These are phyloP conservation scores for Aspergillus fijiensis DNA, from an alignment of 2,329 filamentous ascomycete species.

Conservation along the genomic window DNA sequence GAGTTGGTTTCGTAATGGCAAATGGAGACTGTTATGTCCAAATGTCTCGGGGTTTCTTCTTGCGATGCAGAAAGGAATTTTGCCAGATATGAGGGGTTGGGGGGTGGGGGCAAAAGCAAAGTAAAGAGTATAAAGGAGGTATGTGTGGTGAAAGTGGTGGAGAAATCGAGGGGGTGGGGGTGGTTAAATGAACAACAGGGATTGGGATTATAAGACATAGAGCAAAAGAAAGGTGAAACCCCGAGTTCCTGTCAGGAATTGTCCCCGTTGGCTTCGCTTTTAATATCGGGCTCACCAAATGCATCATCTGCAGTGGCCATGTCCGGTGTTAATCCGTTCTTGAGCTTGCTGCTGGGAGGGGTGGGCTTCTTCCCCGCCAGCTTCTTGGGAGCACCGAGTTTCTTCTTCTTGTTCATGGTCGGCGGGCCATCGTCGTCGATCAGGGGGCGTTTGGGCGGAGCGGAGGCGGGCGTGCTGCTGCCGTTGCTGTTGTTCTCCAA, in stretches of 20 bases:
- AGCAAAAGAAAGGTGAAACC: too few species aligned
- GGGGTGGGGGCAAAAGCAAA: background rate
- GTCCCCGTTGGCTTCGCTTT: constrained; percentile 37
- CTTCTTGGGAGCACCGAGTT: constrained; percentile 41
- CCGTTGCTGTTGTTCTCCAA: constrained; percentile 46
- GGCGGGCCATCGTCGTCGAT: constrained; percentile 46
- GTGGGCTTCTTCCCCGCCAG: constrained; percentile 38
- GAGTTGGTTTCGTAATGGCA: constrained; percentile 19
- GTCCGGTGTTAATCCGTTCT: constrained; percentile 42
- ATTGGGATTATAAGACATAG: background rate
- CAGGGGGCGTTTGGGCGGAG: constrained; percentile 38
- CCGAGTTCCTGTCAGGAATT: constrained; percentile 7
- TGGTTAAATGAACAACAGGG: background rate
- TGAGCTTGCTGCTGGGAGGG: constrained; percentile 40
- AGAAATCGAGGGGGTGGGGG: background rate
- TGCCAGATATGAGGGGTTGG: too few species aligned
- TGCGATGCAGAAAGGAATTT: constrained; percentile 8
- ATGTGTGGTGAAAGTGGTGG: background rate
- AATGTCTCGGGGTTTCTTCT: constrained; percentile 5
- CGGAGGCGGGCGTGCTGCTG: constrained; percentile 35
- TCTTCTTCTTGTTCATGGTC: constrained; percentile 52
- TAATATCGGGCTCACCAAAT: constrained; percentile 33
- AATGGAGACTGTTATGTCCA: constrained; percentile 22
- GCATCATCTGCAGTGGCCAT: constrained; percentile 30
- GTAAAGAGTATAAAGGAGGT: background rate